phyloP scores from a whole-genome alignment of 805 yeast species.

The Hagleromyces aurorensis region DNA sequence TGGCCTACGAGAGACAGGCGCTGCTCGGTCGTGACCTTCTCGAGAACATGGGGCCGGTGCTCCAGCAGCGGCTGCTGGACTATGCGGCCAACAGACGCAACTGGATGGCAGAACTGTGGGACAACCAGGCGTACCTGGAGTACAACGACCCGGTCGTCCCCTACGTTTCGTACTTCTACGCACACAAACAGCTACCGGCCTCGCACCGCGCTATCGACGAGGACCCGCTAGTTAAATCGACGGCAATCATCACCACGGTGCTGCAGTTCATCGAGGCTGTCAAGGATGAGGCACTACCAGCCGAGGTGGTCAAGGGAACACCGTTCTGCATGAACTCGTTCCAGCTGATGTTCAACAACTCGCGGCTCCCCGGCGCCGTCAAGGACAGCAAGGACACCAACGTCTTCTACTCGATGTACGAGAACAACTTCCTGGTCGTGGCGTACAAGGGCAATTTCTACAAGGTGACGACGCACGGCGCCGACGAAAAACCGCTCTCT shows the following conservation, averaged over 20 bases:
- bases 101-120: conserved; percentile 93
- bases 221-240: conserved; percentile 64
- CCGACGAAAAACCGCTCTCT: conserved; percentile 37
- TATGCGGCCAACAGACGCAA: conserved; percentile 57
- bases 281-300: conserved; percentile 66
- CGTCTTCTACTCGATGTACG: conserved; percentile 37
- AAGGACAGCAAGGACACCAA: conserved; percentile 53
- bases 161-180: conserved; percentile 82
- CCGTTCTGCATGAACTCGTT: conserved; percentile 96
- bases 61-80: conserved; percentile 57
- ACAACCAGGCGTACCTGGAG: conserved; percentile 81
- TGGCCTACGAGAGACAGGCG: conserved; percentile 43
- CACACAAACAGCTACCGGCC: conserved; percentile 56
- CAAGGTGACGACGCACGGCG: conserved; percentile 58
- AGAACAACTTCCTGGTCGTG: conserved; percentile 63
- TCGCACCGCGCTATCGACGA: conserved; percentile 42
- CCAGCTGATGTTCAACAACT: conserved; percentile 82
- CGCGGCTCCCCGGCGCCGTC: conserved; percentile 55
- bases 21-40: conserved; percentile 58
- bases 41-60: conserved; percentile 55
- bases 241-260: conserved; percentile 62
- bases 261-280: conserved; percentile 58
- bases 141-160: conserved; percentile 95
- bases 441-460: conserved; percentile 72
- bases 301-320: conserved; percentile 65